Base-by-base conservation (phyloP, 2,329 filamentous ascomycete genomes). In the Penicillium brasilianum region DNA sequence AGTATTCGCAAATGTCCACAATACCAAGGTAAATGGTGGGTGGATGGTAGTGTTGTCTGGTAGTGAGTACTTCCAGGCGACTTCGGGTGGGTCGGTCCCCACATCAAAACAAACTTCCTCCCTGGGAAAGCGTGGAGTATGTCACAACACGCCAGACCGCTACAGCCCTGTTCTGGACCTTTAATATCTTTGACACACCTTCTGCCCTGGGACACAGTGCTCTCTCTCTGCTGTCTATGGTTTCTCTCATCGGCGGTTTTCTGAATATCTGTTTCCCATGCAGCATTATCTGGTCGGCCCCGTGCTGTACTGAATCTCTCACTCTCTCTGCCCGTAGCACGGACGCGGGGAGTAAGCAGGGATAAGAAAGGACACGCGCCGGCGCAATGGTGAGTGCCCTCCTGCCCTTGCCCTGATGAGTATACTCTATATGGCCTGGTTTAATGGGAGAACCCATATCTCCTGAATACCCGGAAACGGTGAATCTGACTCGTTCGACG, bases 71-170 rank as follows among this genome's bases (percentile, higher is more conserved):
- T 48, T 48, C 1, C 22, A 9, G 36, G 22, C 50, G 18, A 30
- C n/a, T n/a, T n/a, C n/a, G n/a, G 16, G 14, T 16, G 6, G 20
- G 34, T 5, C n/a, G 1, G 36, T 53, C 36, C 22, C 50, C 50
- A 53, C 50, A 54, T 43, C 64, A 69, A 57, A 67, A 68, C 66
- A 69, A 69, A 69, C 65, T 66, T 66, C 60, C 62, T 41, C 67
- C 66, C 60, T 68, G 58, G 67, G 60, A 57, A 64, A 64, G 64
- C 66, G 62, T 63, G 64, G 65, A 67, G 67, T 69, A 69, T 68
- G 67, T 63, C 8, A 34, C 50, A 28, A 36, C 50, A 36, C 50
- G 11, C 36, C 34, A n/a, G 34, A 53, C 34, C 30, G 20, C 44
- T 25, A 51, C n/a, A 16, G 52, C 25, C 20, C 14, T 43, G 9